These are phyloP conservation scores for Penicillium vulpinum DNA, from an alignment of 2,329 filamentous ascomycete species.

Conservation along the genomic window DNA sequence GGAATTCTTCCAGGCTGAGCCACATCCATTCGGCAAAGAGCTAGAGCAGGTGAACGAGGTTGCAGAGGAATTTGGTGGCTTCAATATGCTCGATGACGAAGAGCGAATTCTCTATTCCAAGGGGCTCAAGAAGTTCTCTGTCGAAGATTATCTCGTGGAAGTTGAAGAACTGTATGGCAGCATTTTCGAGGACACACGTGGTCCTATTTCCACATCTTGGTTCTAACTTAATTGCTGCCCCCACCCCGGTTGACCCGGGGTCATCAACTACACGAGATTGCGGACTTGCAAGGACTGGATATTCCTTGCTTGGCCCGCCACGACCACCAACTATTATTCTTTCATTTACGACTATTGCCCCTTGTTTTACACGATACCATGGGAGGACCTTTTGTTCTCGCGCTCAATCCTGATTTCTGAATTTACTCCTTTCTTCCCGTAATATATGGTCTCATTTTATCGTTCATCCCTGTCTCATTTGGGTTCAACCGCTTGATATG, in stretches of 20 bases:
- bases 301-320: constrained; percentile 19
- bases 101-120: constrained; percentile 66
- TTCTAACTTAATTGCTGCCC: constrained; percentile 17
- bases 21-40: constrained; percentile 83
- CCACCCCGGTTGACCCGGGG: constrained; percentile 21
- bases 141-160: constrained; percentile 80
- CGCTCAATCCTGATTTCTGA: constrained; percentile 5
- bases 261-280: constrained; percentile 18
- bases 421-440: constrained; percentile 4
- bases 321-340: constrained; percentile 36
- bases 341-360: constrained; percentile 24
- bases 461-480: background rate
- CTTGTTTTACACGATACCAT: constrained; percentile 24
- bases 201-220: constrained; percentile 41
- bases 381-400: constrained; percentile 20
- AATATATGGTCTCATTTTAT: background rate
- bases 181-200: constrained; percentile 56
- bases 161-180: constrained; percentile 68
- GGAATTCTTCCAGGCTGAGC: constrained; percentile 40
- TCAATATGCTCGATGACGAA: constrained; percentile 69
- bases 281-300: constrained; percentile 26
- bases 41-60: constrained; percentile 90
- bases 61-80: constrained; percentile 78
- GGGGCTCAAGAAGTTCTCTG: constrained; percentile 71
- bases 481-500: background rate